Percentiles rank a stretch among this genome's conserved stretches.
phyloP scores from a whole-genome alignment of 2,329 filamentous ascomycete genomes.

The Pseudodiploospora longispora region DNA sequence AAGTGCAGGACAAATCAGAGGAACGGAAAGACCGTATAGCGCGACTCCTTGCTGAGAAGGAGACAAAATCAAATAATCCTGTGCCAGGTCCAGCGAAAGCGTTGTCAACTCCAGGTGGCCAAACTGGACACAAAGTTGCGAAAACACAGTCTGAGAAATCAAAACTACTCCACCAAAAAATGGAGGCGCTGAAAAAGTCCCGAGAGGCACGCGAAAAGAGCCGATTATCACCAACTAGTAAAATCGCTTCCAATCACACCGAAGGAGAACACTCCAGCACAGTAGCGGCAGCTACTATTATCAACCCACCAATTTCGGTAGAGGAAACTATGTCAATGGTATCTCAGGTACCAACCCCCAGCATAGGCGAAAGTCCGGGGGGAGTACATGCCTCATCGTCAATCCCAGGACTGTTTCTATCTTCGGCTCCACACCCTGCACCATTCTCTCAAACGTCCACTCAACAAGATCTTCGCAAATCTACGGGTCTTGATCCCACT shows the following conservation, averaged over 20 bases:
- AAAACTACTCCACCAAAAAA: constrained; percentile 63
- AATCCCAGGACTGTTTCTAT: constrained; percentile 31
- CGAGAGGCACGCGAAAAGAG: constrained; percentile 35
- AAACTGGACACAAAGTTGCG: constrained; percentile 17
- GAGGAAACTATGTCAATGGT: no score
- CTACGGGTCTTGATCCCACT: constrained; percentile 58
- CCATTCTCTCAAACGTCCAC: constrained; percentile 11
- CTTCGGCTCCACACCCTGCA: constrained; percentile 18
- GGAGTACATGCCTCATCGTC: constrained; percentile 10
- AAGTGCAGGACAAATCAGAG: constrained; percentile 34
- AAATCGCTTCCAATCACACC: background rate
- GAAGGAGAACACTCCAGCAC: no score
- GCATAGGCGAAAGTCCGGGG: background rate
- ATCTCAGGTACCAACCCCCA: background rate
- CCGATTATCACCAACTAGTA: background rate
- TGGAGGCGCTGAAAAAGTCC: constrained; percentile 63
- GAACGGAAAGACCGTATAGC: constrained; percentile 72
- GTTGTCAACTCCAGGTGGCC: background rate
- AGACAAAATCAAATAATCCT: constrained; percentile 38
- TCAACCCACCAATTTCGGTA: no score
- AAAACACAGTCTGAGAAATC: constrained; percentile 58
- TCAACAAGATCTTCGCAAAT: constrained; percentile 48
- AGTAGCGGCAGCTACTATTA: no score
- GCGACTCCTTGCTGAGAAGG: constrained; percentile 65
- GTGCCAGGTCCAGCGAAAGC: constrained; percentile 4